Percentiles rank a stretch among this genome's conserved stretches.
Evolutionary conservation across 2,329 filamentous ascomycete genomes (phyloP).

Genomic region (Ramichloridium luteum): DNA sequence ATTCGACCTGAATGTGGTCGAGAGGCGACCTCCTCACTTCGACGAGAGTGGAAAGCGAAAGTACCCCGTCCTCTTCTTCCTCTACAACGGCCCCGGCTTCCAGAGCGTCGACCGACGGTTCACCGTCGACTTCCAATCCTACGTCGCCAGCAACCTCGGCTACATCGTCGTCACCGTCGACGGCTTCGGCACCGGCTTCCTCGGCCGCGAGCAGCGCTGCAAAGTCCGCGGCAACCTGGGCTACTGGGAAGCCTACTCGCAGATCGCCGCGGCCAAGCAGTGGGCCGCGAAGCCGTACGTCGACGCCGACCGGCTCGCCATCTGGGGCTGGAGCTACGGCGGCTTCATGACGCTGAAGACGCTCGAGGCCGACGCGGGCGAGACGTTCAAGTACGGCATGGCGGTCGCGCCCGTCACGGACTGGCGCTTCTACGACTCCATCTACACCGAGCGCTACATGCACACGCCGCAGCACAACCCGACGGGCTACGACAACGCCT

Average conservation of each 20-base stretch:
- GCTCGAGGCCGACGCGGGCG: slow-evolving; percentile 76
- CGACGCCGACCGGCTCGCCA: slow-evolving; percentile 68
- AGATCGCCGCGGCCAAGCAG: slow-evolving; percentile 78
- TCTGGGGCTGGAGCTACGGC: slow-evolving; percentile 98
- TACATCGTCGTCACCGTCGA: slow-evolving; percentile 95
- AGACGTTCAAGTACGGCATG: slow-evolving; percentile 93
- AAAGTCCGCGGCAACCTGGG: slow-evolving; percentile 75
- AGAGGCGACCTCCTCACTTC: slow-evolving; percentile 84
- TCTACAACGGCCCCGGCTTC: slow-evolving; percentile 91
- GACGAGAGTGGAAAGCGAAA: slow-evolving; percentile 53
- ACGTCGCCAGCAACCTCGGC: slow-evolving; percentile 70
- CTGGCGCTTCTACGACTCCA: slow-evolving; percentile 86
- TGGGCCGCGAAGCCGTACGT: slow-evolving; percentile 76
- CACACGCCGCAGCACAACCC: slow-evolving; percentile 76
- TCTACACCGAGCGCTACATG: slow-evolving; percentile 98
- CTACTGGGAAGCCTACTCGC: slow-evolving; percentile 72
- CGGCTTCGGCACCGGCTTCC: slow-evolving; percentile 81
- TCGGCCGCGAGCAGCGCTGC: slow-evolving; percentile 72
- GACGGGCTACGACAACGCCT: slow-evolving; percentile 61
- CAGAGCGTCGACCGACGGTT: slow-evolving; percentile 77
- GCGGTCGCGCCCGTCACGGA: slow-evolving; percentile 97
- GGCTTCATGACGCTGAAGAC: slow-evolving; percentile 94
- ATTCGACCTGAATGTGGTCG: slow-evolving; percentile 59
- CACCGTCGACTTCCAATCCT: slow-evolving; percentile 77
- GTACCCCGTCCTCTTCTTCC: slow-evolving; percentile 88